phyloP scores from a whole-genome alignment of 2,329 filamentous ascomycete genomes.

The Elsinoe necatrix region DNA sequence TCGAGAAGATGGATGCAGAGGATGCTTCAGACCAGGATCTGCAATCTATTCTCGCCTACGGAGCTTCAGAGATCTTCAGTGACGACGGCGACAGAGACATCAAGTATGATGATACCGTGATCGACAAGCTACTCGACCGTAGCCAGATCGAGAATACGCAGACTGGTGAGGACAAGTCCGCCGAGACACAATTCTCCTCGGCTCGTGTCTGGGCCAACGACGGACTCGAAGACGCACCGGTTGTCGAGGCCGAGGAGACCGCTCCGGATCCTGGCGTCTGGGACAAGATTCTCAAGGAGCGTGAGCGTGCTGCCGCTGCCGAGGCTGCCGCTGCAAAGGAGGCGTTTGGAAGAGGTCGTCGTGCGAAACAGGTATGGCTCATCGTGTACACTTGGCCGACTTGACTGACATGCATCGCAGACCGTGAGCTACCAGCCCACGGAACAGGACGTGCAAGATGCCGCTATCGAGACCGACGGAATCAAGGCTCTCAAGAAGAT shows the following conservation, averaged over 20 bases:
- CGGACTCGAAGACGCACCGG: constrained; percentile 54
- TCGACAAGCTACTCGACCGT: constrained; percentile 88
- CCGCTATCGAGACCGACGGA: neutral
- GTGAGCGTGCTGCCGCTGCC: constrained; percentile 68
- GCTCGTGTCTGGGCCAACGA: constrained; percentile 90
- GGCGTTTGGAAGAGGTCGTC: constrained; percentile 75
- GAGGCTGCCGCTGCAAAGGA: constrained; percentile 61
- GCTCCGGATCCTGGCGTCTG: constrained; percentile 64
- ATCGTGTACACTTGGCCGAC: constrained; percentile 8
- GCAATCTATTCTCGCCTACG: constrained; percentile 79
- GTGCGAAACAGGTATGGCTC: constrained; percentile 41
- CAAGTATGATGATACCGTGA: constrained; percentile 67
- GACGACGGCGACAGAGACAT: constrained; percentile 67
- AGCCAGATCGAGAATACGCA: constrained; percentile 68
- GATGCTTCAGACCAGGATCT: constrained; percentile 71
- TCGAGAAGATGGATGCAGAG: constrained; percentile 82
- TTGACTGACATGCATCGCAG: constrained; percentile 23
- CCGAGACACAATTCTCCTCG: constrained; percentile 78
- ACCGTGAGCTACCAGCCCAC: constrained; percentile 40
- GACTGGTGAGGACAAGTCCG: constrained; percentile 53
- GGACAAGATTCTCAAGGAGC: constrained; percentile 80
- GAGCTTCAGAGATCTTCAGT: constrained; percentile 76
- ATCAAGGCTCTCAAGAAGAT: constrained; percentile 20
- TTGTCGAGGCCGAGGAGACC: constrained; percentile 37
- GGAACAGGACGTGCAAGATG: constrained; percentile 24